Evolutionary conservation across 139 green algal species (phyloP).

Genomic region (Tetradesmus obliquus): DNA sequence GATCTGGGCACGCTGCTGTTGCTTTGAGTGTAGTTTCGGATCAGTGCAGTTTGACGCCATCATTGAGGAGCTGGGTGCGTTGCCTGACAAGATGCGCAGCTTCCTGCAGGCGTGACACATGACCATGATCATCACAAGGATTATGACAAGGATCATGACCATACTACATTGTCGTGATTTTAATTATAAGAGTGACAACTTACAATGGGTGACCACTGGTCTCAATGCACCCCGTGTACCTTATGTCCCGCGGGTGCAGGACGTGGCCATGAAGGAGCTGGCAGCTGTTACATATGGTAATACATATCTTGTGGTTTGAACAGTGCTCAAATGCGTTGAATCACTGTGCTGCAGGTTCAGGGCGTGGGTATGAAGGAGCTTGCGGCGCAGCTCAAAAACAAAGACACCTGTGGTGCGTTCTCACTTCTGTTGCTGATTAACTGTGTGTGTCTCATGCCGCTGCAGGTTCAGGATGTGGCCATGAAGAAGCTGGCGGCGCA

Average conservation of each 20-base stretch:
- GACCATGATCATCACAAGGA: too few species aligned
- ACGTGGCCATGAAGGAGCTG: background rate
- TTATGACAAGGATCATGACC: too few species aligned
- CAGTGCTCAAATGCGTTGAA: too few species aligned
- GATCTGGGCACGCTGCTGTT: too few species aligned
- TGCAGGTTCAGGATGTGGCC: slow-evolving; percentile 81
- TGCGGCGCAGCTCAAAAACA: background rate
- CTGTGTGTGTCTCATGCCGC: slow-evolving; percentile 40
- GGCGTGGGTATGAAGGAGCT: background rate
- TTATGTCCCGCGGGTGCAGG: too few species aligned
- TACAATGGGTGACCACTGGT: too few species aligned
- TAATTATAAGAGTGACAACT: too few species aligned
- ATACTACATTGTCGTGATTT: too few species aligned
- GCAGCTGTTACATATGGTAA: background rate
- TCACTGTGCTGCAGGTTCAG: background rate
- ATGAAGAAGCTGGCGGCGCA: slow-evolving; percentile 86
- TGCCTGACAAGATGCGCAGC: slow-evolving; percentile 59
- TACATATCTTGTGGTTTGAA: too few species aligned
- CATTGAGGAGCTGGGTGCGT: slow-evolving; percentile 80
- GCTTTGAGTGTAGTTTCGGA: too few species aligned
- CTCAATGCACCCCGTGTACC: too few species aligned
- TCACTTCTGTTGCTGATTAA: background rate
- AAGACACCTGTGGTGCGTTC: background rate
- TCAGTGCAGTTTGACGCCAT: too few species aligned
- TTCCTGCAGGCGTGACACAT: background rate